Conservation (phyloP, 2,329 filamentous ascomycete species). For the Colletotrichum simmondsii region DNA sequence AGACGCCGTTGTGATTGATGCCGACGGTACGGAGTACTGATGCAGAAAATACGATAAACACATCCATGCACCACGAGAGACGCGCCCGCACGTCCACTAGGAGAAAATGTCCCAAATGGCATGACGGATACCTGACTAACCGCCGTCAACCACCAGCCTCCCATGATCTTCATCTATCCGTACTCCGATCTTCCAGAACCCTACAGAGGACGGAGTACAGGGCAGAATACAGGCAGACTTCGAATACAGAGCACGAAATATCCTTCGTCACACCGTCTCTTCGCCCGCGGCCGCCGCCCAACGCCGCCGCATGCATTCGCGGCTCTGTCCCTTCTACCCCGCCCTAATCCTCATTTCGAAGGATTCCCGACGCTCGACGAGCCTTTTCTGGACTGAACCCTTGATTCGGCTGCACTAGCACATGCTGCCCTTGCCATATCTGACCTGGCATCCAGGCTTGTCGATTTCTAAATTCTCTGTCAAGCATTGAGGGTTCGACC, state of each 20-base stretch:
- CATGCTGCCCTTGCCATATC: not conserved
- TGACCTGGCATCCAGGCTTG: not conserved
- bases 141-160: not conserved
- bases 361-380: not conserved
- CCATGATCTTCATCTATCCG: not conserved
- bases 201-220: too few species aligned
- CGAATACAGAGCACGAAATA: not conserved
- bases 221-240: not conserved
- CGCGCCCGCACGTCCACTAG: not conserved
- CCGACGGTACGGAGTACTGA: not conserved
- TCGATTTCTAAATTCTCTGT: not conserved
- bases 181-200: too few species aligned
- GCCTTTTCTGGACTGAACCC: slow-evolving; percentile 16
- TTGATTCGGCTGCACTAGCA: slow-evolving; percentile 1
- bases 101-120: not conserved
- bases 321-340: slow-evolving; percentile 25
- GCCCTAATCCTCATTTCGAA: slow-evolving; percentile 27
- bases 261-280: slow-evolving; percentile 19
- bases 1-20: too few species aligned
- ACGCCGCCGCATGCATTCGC: not conserved
- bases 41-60: not conserved
- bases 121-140: slow-evolving; percentile 24
- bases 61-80: not conserved
- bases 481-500: not conserved
- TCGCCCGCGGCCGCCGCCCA: slow-evolving; percentile 6